A percentile compares a stretch with the other conserved stretches of the same genome.
Evolutionary conservation across 164 flowering plant genomes (phyloP).

Genomic region (Hamamelis virginiana): DNA sequence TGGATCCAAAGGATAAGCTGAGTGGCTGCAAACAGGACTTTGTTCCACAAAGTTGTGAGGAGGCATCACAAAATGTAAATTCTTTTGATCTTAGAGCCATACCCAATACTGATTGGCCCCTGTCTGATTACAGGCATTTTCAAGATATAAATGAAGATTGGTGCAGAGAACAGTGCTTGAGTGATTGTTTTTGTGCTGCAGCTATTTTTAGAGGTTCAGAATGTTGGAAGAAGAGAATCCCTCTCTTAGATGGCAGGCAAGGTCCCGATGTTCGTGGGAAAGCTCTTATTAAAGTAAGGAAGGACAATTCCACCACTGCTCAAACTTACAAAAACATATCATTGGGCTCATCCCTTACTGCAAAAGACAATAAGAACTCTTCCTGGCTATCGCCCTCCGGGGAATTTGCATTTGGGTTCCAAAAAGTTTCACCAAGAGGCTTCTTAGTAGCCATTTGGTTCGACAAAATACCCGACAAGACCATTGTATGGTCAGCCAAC

Average conservation of each 20-base stretch:
- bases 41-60: not conserved
- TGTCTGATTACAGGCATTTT: conserved; percentile 29
- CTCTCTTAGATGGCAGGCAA: conserved; percentile 29
- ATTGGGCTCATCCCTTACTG: not conserved
- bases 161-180: conserved; percentile 45
- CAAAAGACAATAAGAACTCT: not conserved
- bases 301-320: conserved; percentile 6
- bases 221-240: too few relatives aligned
- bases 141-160: conserved; percentile 14
- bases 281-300: conserved; percentile 40
- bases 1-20: not conserved
- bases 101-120: conserved; percentile 43
- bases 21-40: not conserved
- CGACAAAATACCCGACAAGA: not conserved
- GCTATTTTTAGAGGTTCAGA: conserved; percentile 25
- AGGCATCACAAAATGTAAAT: not conserved
- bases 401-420: conserved; percentile 3
- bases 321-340: not conserved
- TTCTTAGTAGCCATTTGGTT: not conserved
- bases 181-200: conserved; percentile 53
- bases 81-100: conserved; percentile 3
- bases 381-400: conserved; percentile 1
- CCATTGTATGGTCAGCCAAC: not conserved
- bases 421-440: not conserved
- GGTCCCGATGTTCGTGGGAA: conserved; percentile 13